These are phyloP conservation scores for Waltergamsia citrina DNA, from an alignment of 2,329 filamentous ascomycete genomes.

Conservation along the genomic window DNA sequence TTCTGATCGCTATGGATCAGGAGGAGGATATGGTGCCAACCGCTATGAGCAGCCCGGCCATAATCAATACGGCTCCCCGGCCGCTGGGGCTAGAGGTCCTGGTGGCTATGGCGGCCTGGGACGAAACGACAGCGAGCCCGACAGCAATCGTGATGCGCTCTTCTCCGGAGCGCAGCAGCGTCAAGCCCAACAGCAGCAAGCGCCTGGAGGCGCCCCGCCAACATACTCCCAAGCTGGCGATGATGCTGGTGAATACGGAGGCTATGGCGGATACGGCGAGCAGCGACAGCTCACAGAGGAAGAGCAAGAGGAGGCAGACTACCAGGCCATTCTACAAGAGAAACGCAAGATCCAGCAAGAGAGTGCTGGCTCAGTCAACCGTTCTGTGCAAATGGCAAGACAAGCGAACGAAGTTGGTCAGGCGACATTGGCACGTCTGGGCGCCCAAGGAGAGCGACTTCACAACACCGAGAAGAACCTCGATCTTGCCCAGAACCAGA, in stretches of 20 bases:
- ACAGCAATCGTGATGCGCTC: conserved; percentile 51
- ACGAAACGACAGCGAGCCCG: conserved; percentile 31
- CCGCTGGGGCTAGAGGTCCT: conserved; percentile 30
- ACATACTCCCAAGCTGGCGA: conserved; percentile 3
- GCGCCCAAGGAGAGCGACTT: conserved; percentile 69
- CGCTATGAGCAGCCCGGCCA: conserved; percentile 34
- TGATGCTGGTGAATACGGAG: conserved; percentile 11
- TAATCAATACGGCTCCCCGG: conserved; percentile 14
- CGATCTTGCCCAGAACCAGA: conserved; percentile 69
- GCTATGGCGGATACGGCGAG: conserved; percentile 50
- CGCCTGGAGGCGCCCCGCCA: conserved; percentile 1
- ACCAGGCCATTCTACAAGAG: conserved; percentile 46
- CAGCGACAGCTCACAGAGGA: conserved; percentile 75
- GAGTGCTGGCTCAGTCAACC: conserved; percentile 37
- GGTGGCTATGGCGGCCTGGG: conserved; percentile 55
- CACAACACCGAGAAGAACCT: conserved; percentile 78
- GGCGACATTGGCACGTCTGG: conserved; percentile 63
- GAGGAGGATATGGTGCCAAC: conserved; percentile 41
- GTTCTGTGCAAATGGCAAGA: conserved; percentile 28
- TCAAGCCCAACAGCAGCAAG: conserved; percentile 27
- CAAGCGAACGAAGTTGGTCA: conserved; percentile 49
- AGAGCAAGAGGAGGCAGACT: conserved; percentile 63
- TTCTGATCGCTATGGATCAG: conserved; percentile 40
- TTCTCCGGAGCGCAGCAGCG: conserved; percentile 48
- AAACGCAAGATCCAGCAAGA: conserved; percentile 66